Conservation (phyloP, 139 green algal genomes). For the Volvox africanus region DNA sequence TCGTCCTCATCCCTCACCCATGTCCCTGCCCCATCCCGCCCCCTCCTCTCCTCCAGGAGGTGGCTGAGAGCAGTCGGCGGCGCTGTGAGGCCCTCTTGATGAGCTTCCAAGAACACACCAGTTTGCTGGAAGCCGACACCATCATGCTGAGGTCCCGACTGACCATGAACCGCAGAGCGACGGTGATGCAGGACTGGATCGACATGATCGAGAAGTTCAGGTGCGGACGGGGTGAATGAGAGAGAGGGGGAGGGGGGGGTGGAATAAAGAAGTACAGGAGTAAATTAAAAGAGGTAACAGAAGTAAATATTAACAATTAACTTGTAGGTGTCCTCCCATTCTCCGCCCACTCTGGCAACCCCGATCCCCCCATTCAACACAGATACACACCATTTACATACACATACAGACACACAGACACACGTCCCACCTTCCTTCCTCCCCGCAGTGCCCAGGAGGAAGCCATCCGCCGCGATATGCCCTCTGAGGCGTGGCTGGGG, state of each 20-base stretch:
- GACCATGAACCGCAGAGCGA: background rate
- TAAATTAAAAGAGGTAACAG: too few species aligned
- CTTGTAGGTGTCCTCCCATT: too few species aligned
- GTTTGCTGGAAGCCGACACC: constrained; percentile 26
- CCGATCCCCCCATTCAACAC: too few species aligned
- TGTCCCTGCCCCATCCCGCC: background rate
- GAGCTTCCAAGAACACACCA: constrained; percentile 51
- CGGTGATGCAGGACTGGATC: constrained; percentile 47
- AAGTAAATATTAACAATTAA: too few species aligned
- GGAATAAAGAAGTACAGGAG: too few species aligned
- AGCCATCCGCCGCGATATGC: constrained; percentile 43
- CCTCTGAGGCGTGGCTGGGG: constrained; percentile 48
- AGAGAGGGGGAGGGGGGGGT: too few species aligned
- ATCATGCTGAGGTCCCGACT: constrained; percentile 31
- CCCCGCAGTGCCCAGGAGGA: constrained; percentile 22
- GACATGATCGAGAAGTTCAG: constrained; percentile 45
- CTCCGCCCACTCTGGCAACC: too few species aligned
- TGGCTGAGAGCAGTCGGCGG: constrained; percentile 29
- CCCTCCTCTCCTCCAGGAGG: background rate
- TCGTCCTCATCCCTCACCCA: background rate
- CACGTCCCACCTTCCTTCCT: background rate
- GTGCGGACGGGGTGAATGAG: too few species aligned
- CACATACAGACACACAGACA: too few species aligned
- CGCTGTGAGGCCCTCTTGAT: constrained; percentile 51
- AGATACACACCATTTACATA: too few species aligned